Percentiles rank a stretch among this genome's conserved stretches.
Evolutionary conservation across 148 eudicot species (phyloP).

Genomic region (Dysphania ambrosioides): DNA sequence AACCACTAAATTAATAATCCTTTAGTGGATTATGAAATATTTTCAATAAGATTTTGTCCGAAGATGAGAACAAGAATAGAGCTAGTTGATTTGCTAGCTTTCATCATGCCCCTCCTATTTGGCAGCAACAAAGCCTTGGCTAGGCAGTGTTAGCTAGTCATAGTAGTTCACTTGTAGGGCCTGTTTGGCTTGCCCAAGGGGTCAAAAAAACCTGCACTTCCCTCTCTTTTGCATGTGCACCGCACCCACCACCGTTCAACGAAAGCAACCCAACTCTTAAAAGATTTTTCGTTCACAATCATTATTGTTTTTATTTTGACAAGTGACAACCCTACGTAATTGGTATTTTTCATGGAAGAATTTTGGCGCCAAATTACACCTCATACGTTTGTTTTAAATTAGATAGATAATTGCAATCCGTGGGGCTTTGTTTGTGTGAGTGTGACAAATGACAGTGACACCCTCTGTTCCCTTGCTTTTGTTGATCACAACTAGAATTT

Average conservation of each 20-base stretch:
- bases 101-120: not conserved
- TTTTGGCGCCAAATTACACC: slow-evolving; percentile 25
- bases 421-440: slow-evolving; percentile 4
- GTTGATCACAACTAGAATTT: slow-evolving; percentile 1
- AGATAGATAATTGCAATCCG: not conserved
- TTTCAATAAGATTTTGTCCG: not conserved
- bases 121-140: too few species aligned
- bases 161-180: slow-evolving; percentile 1
- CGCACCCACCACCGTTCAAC: slow-evolving; percentile 26
- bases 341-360: not conserved
- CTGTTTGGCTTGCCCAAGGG: not conserved
- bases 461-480: slow-evolving; percentile 3
- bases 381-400: slow-evolving; percentile 22
- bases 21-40: not conserved
- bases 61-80: not conserved
- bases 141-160: too few species aligned
- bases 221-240: slow-evolving; percentile 29
- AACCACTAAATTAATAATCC: not conserved
- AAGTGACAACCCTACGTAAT: slow-evolving; percentile 1
- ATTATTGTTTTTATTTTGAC: not conserved
- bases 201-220: slow-evolving; percentile 19
- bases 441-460: not conserved
- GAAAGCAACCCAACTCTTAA: slow-evolving; percentile 16
- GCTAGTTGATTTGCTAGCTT: not conserved
- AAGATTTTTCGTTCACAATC: not conserved